Percentiles rank a stretch among this genome's conserved stretches.
phyloP scores from a whole-genome alignment of 345 rosid genomes.

The Pugionium cornutum region DNA sequence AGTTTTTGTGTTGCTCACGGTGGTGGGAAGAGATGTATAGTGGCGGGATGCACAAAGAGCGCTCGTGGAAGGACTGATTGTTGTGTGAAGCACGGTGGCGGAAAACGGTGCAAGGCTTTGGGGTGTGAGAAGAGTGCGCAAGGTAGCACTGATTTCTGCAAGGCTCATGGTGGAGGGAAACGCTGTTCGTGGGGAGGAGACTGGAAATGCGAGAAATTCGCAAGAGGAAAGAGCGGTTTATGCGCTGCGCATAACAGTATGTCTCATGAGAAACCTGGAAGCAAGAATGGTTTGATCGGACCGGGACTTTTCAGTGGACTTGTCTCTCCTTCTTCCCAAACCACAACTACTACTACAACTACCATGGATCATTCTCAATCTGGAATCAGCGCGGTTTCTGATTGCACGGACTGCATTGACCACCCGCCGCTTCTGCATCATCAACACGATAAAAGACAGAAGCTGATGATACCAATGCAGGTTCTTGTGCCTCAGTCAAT shows the following conservation, averaged over 20 bases:
- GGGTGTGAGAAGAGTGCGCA: slow-evolving; percentile 95
- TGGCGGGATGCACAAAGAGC: slow-evolving; percentile 83
- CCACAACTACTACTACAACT: slow-evolving; percentile 17
- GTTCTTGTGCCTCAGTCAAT: slow-evolving; percentile 87
- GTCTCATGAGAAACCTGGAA: slow-evolving; percentile 52
- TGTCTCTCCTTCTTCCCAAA: slow-evolving; percentile 58
- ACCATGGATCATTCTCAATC: slow-evolving; percentile 60
- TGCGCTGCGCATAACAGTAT: slow-evolving; percentile 90
- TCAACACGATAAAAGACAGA: slow-evolving; percentile 46
- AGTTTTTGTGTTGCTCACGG: slow-evolving; percentile 94
- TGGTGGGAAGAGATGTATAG: slow-evolving; percentile 89
- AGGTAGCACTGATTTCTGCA: slow-evolving; percentile 94
- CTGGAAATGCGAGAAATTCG: slow-evolving; percentile 86
- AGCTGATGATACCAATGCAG: slow-evolving; percentile 73
- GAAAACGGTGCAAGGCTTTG: slow-evolving; percentile 67
- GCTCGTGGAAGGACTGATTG: slow-evolving; percentile 95
- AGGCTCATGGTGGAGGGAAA: slow-evolving; percentile 96
- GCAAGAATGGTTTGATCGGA: slow-evolving; percentile 60
- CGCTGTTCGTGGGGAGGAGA: slow-evolving; percentile 76
- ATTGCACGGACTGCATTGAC: slow-evolving; percentile 61
- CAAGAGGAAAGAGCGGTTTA: slow-evolving; percentile 89
- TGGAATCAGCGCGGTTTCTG: slow-evolving; percentile 60
- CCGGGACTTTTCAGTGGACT: slow-evolving; percentile 87
- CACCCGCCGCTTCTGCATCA: slow-evolving; percentile 29
- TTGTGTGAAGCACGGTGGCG: slow-evolving; percentile 93